phyloP scores from a whole-genome alignment of 768 basidiomycete species.

The Hypsizygus marmoreus region DNA sequence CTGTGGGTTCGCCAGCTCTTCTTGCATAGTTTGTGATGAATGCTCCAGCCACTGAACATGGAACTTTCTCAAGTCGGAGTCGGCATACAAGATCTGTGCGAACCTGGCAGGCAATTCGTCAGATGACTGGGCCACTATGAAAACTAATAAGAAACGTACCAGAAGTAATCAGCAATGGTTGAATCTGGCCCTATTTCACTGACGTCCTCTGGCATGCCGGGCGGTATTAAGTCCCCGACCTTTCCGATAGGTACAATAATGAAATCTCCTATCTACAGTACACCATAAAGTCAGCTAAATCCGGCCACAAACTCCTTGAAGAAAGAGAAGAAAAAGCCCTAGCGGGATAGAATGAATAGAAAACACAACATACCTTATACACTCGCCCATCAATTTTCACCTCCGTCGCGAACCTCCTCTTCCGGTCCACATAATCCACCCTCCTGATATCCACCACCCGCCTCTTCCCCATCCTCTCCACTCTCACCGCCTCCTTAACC shows the following conservation, averaged over 20 bases:
- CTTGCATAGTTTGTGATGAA: conserved; percentile 58
- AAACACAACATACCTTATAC: conserved; percentile 41
- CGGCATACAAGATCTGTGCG: conserved; percentile 59
- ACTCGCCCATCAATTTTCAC: conserved; percentile 43
- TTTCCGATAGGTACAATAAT: conserved; percentile 50
- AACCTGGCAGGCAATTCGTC: conserved; percentile 52
- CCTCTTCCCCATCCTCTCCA: conserved; percentile 20
- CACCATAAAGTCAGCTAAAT: background rate
- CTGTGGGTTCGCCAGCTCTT: conserved; percentile 59
- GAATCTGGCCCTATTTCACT: conserved; percentile 37
- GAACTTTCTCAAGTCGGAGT: conserved; percentile 39
- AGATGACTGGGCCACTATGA: background rate
- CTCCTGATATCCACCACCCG: conserved; percentile 28
- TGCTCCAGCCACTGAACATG: conserved; percentile 83
- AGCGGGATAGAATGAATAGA: background rate
- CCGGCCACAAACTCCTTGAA: background rate
- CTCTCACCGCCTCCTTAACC: conserved; percentile 25
- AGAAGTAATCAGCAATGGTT: conserved; percentile 61
- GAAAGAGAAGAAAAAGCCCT: background rate
- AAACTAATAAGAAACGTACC: conserved; percentile 38
- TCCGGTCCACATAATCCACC: conserved; percentile 34
- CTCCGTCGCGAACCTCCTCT: conserved; percentile 37
- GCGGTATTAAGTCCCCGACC: conserved; percentile 24
- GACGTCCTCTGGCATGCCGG: conserved; percentile 32
- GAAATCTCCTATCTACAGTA: conserved; percentile 60